Conservation (phyloP, 257 asterid genomes). For the Agastache rugosa region DNA sequence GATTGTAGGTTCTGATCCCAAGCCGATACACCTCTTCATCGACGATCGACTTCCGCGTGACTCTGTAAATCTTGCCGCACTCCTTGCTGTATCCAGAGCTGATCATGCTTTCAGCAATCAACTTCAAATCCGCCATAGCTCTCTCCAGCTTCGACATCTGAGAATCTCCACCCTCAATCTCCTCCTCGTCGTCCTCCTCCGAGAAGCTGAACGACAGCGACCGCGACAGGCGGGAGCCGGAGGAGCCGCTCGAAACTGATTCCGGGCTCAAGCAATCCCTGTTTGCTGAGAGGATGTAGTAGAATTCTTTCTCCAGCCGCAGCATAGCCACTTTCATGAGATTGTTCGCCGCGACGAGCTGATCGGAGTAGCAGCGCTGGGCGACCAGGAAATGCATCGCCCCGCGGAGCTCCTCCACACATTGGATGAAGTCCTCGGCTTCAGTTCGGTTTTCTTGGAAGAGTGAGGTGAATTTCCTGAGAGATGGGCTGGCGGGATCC, state of each 20-base stretch:
- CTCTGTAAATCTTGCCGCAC: conserved; percentile 57
- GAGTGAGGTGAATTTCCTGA: conserved; percentile 46
- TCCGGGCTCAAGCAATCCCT: conserved; percentile 54
- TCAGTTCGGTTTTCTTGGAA: conserved; percentile 56
- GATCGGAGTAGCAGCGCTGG: conserved; percentile 44
- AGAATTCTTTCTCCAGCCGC: conserved; percentile 64
- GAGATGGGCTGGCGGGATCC: conserved; percentile 51
- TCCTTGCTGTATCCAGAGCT: conserved; percentile 66
- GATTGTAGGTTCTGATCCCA: conserved; percentile 47
- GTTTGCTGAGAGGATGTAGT: conserved; percentile 55
- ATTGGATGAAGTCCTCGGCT: conserved; percentile 54
- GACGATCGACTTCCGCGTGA: conserved; percentile 54
- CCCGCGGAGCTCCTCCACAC: conserved; percentile 52
- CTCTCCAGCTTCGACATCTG: conserved; percentile 44
- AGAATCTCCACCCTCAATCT: conserved; percentile 34
- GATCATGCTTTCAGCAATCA: conserved; percentile 72
- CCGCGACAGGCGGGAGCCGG: conserved; percentile 44
- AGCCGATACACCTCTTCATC: conserved; percentile 62
- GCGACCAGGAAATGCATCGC: conserved; percentile 51
- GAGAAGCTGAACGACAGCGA: conserved; percentile 47
- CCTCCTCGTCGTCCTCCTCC: conserved; percentile 49
- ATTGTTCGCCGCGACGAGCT: conserved; percentile 58
- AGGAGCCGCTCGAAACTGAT: conserved; percentile 57
- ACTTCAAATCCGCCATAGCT: conserved; percentile 59
- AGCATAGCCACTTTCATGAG: conserved; percentile 68